Evolutionary conservation across 2,329 filamentous ascomycete species (phyloP).

Genomic region (Fusarium citri): DNA sequence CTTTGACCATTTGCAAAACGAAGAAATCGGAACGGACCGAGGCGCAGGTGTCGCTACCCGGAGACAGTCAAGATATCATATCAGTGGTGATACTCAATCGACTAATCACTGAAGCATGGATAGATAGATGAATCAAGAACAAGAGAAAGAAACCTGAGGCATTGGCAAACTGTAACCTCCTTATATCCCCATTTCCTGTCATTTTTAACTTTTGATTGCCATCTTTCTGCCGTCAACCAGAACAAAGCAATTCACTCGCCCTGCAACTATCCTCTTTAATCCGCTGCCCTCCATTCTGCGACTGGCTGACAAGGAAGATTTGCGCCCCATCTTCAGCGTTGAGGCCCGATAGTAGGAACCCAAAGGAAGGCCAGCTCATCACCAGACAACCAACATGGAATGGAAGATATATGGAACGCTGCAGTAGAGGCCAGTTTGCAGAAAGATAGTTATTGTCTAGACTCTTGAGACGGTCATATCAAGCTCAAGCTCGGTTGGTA

Average conservation of each 20-base stretch:
- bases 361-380: conserved; percentile 26
- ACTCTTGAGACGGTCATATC: neutral
- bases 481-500: neutral
- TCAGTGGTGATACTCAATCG: neutral
- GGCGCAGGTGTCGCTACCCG: conserved; percentile 27
- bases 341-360: conserved; percentile 35
- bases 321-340: conserved; percentile 37
- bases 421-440: neutral
- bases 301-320: conserved; percentile 30
- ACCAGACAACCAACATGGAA: conserved; percentile 12
- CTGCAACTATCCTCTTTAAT: conserved; percentile 34
- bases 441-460: neutral
- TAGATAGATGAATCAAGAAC: conserved; percentile 6
- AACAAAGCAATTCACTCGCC: conserved; percentile 26
- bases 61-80: conserved; percentile 8
- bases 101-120: neutral
- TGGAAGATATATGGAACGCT: neutral
- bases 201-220: conserved; percentile 28
- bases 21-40: conserved; percentile 42
- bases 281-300: conserved; percentile 34
- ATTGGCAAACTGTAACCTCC: conserved; percentile 35
- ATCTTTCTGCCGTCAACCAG: conserved; percentile 28
- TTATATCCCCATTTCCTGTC: conserved; percentile 35
- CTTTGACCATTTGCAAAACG: conserved; percentile 19
- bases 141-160: conserved; percentile 21